Conservation (phyloP, 345 rosid species). For the Litchi chinensis region DNA sequence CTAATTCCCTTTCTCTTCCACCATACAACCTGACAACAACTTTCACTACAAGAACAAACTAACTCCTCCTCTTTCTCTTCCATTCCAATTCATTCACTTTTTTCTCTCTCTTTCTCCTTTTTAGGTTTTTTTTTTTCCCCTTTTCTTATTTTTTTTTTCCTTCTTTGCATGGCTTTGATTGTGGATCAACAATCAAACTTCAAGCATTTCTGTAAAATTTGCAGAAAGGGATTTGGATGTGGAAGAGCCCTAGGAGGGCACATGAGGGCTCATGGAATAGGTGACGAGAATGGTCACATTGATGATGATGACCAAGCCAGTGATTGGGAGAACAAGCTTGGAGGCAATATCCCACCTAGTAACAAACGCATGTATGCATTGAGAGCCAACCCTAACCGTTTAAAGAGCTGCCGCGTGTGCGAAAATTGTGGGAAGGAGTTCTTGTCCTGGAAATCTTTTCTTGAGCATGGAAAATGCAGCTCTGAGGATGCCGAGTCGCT, state of each 20-base stretch:
- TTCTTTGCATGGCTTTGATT: constrained; percentile 50
- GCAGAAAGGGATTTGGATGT: constrained; percentile 74
- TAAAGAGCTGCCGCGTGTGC: constrained; percentile 63
- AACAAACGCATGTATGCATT: constrained; percentile 69
- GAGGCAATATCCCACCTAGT: constrained; percentile 40
- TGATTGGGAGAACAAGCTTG: constrained; percentile 56
- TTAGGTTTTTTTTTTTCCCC: neutral
- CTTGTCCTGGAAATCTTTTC: constrained; percentile 78
- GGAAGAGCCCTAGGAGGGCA: constrained; percentile 81
- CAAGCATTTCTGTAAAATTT: constrained; percentile 67
- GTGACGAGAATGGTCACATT: constrained; percentile 47
- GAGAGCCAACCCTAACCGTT: constrained; percentile 64
- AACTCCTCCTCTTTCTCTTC: constrained; percentile 22
- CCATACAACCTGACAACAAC: constrained; percentile 52
- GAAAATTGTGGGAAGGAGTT: constrained; percentile 82
- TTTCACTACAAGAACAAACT: constrained; percentile 53
- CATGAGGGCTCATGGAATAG: constrained; percentile 83
- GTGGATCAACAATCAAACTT: constrained; percentile 53
- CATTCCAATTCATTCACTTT: constrained; percentile 15
- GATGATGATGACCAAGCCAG: constrained; percentile 59
- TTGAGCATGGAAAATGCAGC: constrained; percentile 75
- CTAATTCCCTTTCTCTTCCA: constrained; percentile 25
- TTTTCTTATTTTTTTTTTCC: neutral
- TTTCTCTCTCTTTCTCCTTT: neutral
- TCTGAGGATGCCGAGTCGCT: constrained; percentile 52